Evolutionary conservation across 371 early-diverging fungal genomes (phyloP), one percentile per base, ranked within the genome.

Genomic region (Smittium mucronatum): DNA sequence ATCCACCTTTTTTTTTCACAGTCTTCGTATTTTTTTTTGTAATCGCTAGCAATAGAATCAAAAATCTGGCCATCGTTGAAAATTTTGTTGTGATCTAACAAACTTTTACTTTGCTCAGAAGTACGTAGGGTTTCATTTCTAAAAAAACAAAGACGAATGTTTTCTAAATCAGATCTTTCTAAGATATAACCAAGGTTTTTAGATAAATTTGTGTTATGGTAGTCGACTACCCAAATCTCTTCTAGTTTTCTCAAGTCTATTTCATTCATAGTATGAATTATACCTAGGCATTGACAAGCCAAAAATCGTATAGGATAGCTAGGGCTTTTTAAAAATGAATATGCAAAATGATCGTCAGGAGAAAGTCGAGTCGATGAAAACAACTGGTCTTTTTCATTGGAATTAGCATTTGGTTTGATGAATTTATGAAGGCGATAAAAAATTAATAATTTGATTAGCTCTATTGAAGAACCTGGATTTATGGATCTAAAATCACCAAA

Each of bases 21-120:
- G 25, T 2, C 25, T 16, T 64, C 64, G 25, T 8, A 5, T 16
- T 11, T 16, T 26, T 29, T 31, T n/a, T 76, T 72, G 57, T 69
- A 60, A 36, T 34, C 70, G 29, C 63, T 73, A 58, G 67, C 69
- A 35, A 71, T 70, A 30, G 60, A 47, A 21, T 59, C 63, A 31
- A 58, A 64, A 64, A 71, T 67, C 29, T 11, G 26, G 21, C 78
- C 60, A 70, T 69, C 76, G 83, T 83, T 71, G 78, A 77, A 73
- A 73, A 77, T 76, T 77, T 68, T 81, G 80, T 77, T 79, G 69
- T 75, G 68, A 57, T 76, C 75, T 59, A 76, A 34, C 34, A 67
- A 26, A 28, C 16, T 21, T 2, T 15, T 5, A 47, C 36, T 67
- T 47, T 67, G 17, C 1, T 35, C 47, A 28, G 26, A 28, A 26